Evolutionary conservation across 768 basidiomycete species (phyloP).

Genomic region (Pulveroboletus sp.): DNA sequence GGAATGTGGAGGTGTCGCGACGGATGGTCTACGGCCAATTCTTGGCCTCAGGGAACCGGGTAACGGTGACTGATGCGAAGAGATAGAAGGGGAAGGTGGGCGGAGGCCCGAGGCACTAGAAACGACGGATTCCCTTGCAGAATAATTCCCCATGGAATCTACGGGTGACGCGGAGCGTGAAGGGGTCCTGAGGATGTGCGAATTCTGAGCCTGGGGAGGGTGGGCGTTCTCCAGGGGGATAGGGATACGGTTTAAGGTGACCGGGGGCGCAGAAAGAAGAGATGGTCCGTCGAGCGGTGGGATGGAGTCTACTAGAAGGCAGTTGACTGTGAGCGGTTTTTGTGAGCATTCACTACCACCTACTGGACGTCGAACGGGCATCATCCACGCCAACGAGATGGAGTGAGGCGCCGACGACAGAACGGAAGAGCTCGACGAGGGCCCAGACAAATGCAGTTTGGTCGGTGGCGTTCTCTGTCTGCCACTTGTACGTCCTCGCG

Average conservation of each 20-base stretch:
- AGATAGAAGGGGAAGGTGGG: conserved; percentile 21
- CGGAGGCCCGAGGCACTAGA: conserved; percentile 15
- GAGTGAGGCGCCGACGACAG: conserved; percentile 43
- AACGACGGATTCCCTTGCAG: conserved; percentile 21
- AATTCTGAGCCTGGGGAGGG: conserved; percentile 16
- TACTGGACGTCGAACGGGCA: conserved; percentile 25
- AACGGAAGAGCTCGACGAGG: conserved; percentile 56
- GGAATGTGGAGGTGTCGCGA: conserved; percentile 36
- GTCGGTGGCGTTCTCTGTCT: conserved; percentile 70
- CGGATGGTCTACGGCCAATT: conserved; percentile 40
- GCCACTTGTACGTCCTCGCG: conserved; percentile 87
- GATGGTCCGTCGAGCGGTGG: not conserved
- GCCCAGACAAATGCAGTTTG: conserved; percentile 69
- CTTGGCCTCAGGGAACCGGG: conserved; percentile 34
- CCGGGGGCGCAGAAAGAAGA: not conserved
- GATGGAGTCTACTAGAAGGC: conserved; percentile 11
- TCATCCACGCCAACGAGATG: conserved; percentile 57
- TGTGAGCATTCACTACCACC: conserved; percentile 4
- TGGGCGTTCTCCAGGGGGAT: conserved; percentile 20
- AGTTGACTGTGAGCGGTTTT: conserved; percentile 6
- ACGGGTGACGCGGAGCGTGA: conserved; percentile 42
- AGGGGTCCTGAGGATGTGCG: conserved; percentile 24
- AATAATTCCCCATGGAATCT: conserved; percentile 23
- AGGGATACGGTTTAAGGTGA: conserved; percentile 4
- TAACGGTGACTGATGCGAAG: conserved; percentile 15